A percentile compares a stretch with the other conserved stretches of the same genome.
These are phyloP conservation scores for Aspergillus olivimuriae DNA, from an alignment of 495 filamentous ascomycete species.

Conservation along the genomic window DNA sequence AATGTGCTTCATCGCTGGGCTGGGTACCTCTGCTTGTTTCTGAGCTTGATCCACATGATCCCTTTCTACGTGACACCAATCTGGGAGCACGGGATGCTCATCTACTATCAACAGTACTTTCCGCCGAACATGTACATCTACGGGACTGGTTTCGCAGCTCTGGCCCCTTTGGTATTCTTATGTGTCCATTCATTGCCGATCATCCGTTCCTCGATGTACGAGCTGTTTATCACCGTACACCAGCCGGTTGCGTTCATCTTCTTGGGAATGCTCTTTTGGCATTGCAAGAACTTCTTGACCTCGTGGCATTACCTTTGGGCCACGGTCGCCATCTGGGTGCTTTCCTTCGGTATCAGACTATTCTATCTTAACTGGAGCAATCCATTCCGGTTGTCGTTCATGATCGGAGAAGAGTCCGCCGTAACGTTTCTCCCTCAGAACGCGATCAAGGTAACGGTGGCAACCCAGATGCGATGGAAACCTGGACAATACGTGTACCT, in stretches of 20 bases:
- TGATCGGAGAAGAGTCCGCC: conserved; percentile 83
- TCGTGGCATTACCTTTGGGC: conserved; percentile 89
- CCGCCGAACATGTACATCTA: conserved; percentile 60
- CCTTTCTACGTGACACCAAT: conserved; percentile 88
- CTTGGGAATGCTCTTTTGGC: conserved; percentile 87
- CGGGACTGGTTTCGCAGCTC: conserved; percentile 80
- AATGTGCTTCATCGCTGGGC: conserved; percentile 93
- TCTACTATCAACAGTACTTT: conserved; percentile 60
- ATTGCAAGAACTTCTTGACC: conserved; percentile 84
- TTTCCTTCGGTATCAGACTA: conserved; percentile 58
- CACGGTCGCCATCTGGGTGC: conserved; percentile 70
- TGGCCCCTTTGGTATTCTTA: conserved; percentile 74
- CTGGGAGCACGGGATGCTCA: conserved; percentile 67
- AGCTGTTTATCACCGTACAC: conserved; percentile 77
- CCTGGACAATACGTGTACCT: conserved; percentile 95
- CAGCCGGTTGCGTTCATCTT: conserved; percentile 76
- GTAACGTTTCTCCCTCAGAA: conserved; percentile 85
- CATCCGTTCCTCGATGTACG: conserved; percentile 60
- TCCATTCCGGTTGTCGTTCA: conserved; percentile 68
- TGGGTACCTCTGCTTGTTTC: conserved; percentile 78
- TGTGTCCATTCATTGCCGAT: conserved; percentile 77
- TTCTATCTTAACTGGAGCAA: conserved; percentile 82
- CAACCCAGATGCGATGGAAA: conserved; percentile 86
- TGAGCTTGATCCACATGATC: conserved; percentile 74
- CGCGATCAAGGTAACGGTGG: conserved; percentile 87